A percentile compares a stretch with the other conserved stretches of the same genome.
Evolutionary conservation across 257 asterid species (phyloP).

Genomic region (Solanum paucissectum): DNA sequence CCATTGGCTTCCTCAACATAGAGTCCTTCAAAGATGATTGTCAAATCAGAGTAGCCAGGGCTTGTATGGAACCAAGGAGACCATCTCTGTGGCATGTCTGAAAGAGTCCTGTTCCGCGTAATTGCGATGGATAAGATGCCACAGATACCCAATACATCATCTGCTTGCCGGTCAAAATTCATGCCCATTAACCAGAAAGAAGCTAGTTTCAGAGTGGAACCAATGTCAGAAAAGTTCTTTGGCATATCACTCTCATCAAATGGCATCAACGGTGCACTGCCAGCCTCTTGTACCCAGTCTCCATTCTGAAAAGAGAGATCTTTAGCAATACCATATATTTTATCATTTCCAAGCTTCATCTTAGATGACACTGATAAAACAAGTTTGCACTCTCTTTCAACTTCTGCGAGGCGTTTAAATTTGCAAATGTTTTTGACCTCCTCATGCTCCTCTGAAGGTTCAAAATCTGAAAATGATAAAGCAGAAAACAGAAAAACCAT

Average conservation of each 20-base stretch:
- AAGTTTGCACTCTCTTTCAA: slow-evolving; percentile 3
- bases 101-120: slow-evolving; percentile 1
- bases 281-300: slow-evolving; percentile 6
- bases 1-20: not conserved
- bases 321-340: not conserved
- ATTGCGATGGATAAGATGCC: slow-evolving; percentile 1
- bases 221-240: not conserved
- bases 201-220: not conserved
- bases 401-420: not conserved
- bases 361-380: not conserved
- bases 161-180: not conserved
- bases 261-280: not conserved
- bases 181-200: not conserved
- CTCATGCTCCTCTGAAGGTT: not conserved
- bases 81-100: not conserved
- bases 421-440: slow-evolving; percentile 4
- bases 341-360: not conserved
- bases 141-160: slow-evolving; percentile 3
- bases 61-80: slow-evolving; percentile 3
- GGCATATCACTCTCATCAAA: not conserved
- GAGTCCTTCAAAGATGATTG: not conserved
- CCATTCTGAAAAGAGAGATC: slow-evolving; percentile 8
- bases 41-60: slow-evolving; percentile 2
- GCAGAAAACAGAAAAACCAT: not conserved
- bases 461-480: not conserved